phyloP scores from a whole-genome alignment of 345 rosid species.

The Salix koriyanagi region DNA sequence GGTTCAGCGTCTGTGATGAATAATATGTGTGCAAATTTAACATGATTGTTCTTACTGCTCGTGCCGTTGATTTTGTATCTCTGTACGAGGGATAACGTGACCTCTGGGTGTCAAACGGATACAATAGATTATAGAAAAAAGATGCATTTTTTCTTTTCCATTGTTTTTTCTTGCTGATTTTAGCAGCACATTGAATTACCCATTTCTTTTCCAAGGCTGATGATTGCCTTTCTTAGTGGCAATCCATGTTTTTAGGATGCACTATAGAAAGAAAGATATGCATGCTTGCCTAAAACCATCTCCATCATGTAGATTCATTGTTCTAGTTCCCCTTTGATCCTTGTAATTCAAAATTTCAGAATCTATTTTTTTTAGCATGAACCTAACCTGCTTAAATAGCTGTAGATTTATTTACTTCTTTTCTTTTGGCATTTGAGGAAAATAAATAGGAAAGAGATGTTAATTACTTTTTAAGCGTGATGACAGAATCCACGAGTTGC shows the following conservation, averaged over 20 bases:
- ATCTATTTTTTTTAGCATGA: background rate
- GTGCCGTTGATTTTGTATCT: background rate
- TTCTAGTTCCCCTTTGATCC: background rate
- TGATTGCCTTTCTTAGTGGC: background rate
- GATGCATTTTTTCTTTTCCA: background rate
- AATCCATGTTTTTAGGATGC: background rate
- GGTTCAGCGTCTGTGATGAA: background rate
- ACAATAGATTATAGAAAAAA: background rate
- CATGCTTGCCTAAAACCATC: background rate
- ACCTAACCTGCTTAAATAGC: background rate
- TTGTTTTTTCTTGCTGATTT: background rate
- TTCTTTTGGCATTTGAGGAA: background rate
- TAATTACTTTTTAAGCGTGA: background rate
- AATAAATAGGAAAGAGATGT: background rate
- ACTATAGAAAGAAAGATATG: background rate
- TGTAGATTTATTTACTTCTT: background rate
- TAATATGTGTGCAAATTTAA: background rate
- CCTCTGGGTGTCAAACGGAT: background rate
- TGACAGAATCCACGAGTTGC: conserved; percentile 8
- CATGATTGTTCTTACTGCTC: background rate
- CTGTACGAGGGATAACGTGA: background rate
- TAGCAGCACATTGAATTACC: background rate
- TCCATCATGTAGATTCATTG: background rate
- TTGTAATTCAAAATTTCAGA: background rate
- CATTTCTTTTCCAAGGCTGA: background rate